Percentiles rank a stretch among this genome's conserved stretches.
These are phyloP conservation scores for Rhododendron ovatum DNA, from an alignment of 148 eudicot species.

Conservation along the genomic window DNA sequence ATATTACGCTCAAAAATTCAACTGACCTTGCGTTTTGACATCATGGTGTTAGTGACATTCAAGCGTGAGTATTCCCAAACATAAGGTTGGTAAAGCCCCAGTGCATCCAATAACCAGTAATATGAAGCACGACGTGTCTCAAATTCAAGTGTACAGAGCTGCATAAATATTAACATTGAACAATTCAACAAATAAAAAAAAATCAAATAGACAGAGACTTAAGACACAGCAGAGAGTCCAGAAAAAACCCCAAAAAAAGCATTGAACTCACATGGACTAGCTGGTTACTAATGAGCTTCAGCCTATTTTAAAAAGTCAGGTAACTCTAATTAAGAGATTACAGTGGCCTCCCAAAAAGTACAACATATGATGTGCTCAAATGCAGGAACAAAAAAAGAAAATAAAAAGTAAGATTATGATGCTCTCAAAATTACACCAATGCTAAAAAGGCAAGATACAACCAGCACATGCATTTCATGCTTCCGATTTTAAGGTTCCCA, in stretches of 20 bases:
- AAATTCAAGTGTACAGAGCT: constrained; percentile 94
- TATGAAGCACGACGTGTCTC: constrained; percentile 98
- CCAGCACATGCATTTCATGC: not conserved
- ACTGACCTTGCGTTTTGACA: constrained; percentile 95
- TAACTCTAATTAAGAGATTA: not conserved
- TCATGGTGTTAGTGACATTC: constrained; percentile 85
- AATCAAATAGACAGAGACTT: not conserved
- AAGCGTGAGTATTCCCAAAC: constrained; percentile 98
- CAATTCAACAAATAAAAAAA: not conserved
- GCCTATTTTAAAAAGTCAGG: not conserved
- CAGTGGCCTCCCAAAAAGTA: not conserved
- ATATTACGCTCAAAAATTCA: not conserved
- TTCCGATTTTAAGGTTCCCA: not conserved
- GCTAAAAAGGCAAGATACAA: not conserved
- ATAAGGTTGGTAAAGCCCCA: constrained; percentile 80
- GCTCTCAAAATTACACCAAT: not conserved
- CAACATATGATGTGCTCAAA: not conserved
- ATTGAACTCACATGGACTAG: not conserved
- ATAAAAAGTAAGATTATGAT: not conserved
- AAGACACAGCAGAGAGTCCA: not conserved
- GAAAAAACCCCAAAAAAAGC: not conserved
- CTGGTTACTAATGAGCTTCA: not conserved
- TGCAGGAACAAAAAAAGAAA: not conserved
- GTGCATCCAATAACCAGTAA: constrained; percentile 87
- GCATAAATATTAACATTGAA: constrained; percentile 18